phyloP scores from a whole-genome alignment of 2,329 filamentous ascomycete genomes.

The Monosporascus sp. region DNA sequence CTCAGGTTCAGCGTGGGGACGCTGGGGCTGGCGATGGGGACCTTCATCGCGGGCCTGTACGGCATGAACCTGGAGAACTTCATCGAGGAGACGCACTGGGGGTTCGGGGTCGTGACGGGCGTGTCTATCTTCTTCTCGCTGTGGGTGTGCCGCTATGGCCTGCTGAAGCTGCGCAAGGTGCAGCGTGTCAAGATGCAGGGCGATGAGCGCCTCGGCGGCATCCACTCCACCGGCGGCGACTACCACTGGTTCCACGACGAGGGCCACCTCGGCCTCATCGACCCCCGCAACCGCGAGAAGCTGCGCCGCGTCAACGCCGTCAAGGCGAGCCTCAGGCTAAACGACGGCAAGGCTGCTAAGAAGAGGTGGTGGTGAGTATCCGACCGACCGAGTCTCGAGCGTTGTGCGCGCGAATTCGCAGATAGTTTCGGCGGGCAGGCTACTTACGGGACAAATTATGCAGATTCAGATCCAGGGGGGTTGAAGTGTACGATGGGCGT shows the following conservation, averaged over 20 bases:
- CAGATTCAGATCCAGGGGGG: too few relatives aligned
- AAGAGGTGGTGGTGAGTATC: conserved; percentile 25
- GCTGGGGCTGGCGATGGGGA: conserved; percentile 88
- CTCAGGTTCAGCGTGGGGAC: conserved; percentile 96
- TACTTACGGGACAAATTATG: too few relatives aligned
- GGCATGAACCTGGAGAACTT: conserved; percentile 99
- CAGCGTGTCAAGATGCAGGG: conserved; percentile 30
- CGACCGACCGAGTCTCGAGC: background rate
- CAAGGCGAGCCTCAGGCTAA: conserved; percentile 26
- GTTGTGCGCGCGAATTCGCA: too few relatives aligned
- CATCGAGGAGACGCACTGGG: conserved; percentile 87
- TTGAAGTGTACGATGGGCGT: too few relatives aligned
- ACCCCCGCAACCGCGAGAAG: conserved; percentile 50
- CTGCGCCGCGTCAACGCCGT: conserved; percentile 46
- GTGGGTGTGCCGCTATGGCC: conserved; percentile 76
- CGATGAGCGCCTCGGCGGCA: conserved; percentile 9
- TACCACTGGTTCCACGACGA: conserved; percentile 43
- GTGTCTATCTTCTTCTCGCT: conserved; percentile 68
- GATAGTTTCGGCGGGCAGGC: too few relatives aligned
- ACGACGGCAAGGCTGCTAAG: conserved; percentile 18
- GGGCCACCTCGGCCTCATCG: conserved; percentile 44
- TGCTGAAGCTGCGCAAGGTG: conserved; percentile 69
- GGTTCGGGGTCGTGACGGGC: conserved; percentile 71
- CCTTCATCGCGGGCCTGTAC: conserved; percentile 96
- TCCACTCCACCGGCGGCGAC: conserved; percentile 15